Percentiles rank a stretch among this genome's conserved stretches.
These are phyloP conservation scores for Ascochyta fabae DNA, from an alignment of 2,329 filamentous ascomycete species.

Conservation along the genomic window DNA sequence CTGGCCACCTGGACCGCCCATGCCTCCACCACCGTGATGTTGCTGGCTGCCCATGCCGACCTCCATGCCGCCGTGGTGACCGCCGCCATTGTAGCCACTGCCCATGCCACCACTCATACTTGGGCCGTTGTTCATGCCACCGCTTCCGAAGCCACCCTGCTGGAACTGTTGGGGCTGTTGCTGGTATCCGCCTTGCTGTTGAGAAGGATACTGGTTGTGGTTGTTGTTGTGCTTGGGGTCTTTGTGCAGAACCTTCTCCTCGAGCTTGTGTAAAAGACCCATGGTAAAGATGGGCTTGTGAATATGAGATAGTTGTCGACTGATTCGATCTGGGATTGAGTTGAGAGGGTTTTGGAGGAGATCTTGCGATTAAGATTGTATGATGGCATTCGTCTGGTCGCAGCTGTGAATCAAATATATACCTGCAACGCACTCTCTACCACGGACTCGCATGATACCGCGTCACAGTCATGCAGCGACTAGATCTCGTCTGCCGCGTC, in stretches of 20 bases:
- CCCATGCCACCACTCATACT: constrained; percentile 2
- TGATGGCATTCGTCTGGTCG: neutral
- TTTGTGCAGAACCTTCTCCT: constrained; percentile 8
- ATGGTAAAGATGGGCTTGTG: neutral
- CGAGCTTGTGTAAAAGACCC: constrained; percentile 5
- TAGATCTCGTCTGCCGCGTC: neutral
- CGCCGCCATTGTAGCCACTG: neutral
- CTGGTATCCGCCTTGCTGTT: neutral
- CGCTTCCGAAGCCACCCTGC: neutral
- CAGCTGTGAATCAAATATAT: neutral
- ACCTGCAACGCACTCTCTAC: neutral
- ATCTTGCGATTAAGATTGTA: too few species aligned
- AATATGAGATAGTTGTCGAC: too few species aligned
- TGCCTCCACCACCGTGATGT: neutral
- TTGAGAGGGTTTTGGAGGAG: too few species aligned
- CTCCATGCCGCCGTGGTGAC: neutral
- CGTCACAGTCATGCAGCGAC: neutral
- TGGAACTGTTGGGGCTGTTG: neutral
- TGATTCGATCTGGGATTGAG: neutral
- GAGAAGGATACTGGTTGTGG: neutral
- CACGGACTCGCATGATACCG: neutral
- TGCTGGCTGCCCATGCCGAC: neutral
- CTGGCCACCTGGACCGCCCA: neutral
- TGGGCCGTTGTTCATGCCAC: neutral
- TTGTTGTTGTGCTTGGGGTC: neutral